Evolutionary conservation across 371 early-diverging fungal species (phyloP).

Genomic region (Smittium mucronatum): DNA sequence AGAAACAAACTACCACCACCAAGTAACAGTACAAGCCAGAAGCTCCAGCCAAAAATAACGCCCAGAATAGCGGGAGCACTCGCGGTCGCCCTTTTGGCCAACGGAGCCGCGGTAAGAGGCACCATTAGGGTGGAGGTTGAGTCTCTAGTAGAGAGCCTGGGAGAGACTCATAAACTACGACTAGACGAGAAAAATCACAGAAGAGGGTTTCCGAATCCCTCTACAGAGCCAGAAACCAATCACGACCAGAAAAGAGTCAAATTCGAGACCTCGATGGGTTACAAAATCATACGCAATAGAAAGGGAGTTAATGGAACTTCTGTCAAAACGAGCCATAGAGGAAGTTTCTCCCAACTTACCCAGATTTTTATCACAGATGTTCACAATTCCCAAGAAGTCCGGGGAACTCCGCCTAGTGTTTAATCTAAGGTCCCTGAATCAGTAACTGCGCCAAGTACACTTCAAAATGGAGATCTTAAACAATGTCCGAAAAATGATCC

Average conservation of each 20-base stretch:
- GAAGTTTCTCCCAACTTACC: background rate
- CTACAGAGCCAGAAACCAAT: background rate
- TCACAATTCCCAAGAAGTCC: background rate
- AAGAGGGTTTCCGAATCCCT: background rate
- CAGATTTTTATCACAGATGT: constrained; percentile 1
- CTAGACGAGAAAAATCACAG: background rate
- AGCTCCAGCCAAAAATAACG: background rate
- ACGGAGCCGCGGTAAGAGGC: background rate
- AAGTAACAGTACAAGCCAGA: background rate
- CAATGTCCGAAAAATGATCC: background rate
- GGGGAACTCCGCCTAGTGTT: constrained; percentile 2
- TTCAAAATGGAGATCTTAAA: constrained; percentile 5
- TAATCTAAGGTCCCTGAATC: background rate
- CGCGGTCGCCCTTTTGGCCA: background rate
- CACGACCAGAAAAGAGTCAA: background rate
- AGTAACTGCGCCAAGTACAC: background rate
- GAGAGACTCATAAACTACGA: background rate
- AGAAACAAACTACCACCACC: background rate
- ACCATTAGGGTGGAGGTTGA: background rate
- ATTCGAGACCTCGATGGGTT: background rate
- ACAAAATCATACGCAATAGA: background rate
- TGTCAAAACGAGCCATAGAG: constrained; percentile 10
- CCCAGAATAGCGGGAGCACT: background rate
- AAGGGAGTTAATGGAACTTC: background rate
- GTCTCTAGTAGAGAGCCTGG: constrained; percentile 2